Percentiles rank a stretch among this genome's conserved stretches.
These are phyloP conservation scores for Macrolepiota albuminosa DNA, from an alignment of 768 basidiomycete species.

Conservation along the genomic window DNA sequence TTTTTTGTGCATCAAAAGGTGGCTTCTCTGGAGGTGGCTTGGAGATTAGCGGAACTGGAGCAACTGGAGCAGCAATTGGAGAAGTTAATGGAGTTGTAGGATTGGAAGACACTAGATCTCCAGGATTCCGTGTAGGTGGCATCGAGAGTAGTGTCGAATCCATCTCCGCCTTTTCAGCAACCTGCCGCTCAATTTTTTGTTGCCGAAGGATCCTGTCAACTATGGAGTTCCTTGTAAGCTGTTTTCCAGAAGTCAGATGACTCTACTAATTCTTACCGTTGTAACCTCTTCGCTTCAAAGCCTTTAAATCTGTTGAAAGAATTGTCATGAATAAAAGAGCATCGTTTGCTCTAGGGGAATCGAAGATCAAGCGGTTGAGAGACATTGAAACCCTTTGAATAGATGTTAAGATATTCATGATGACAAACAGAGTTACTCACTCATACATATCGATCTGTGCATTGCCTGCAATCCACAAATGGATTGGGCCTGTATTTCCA, in stretches of 20 bases:
- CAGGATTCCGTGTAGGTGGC: constrained; percentile 7
- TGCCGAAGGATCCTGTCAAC: constrained; percentile 90
- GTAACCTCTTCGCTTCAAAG: constrained; percentile 79
- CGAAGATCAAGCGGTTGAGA: constrained; percentile 75
- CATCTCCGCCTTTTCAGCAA: constrained; percentile 41
- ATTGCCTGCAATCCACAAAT: constrained; percentile 74
- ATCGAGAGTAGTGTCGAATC: constrained; percentile 24
- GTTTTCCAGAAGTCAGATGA: not conserved
- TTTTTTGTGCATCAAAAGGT: constrained; percentile 1
- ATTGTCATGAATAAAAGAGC: constrained; percentile 90
- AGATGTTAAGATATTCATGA: not conserved
- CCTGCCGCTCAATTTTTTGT: constrained; percentile 63
- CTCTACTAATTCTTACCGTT: constrained; percentile 45
- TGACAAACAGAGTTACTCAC: constrained; percentile 41
- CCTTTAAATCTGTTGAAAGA: constrained; percentile 81
- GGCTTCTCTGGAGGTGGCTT: constrained; percentile 6
- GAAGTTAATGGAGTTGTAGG: constrained; percentile 11
- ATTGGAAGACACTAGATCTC: not conserved
- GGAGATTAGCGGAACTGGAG: constrained; percentile 2
- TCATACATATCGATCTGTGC: constrained; percentile 87
- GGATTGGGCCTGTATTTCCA: constrained; percentile 48
- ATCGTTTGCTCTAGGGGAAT: constrained; percentile 79
- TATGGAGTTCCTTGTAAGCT: constrained; percentile 20
- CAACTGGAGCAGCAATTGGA: constrained; percentile 1
- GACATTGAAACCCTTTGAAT: constrained; percentile 71